Base-by-base conservation (phyloP, 257 asterid species). In the Solanum habrochaites region DNA sequence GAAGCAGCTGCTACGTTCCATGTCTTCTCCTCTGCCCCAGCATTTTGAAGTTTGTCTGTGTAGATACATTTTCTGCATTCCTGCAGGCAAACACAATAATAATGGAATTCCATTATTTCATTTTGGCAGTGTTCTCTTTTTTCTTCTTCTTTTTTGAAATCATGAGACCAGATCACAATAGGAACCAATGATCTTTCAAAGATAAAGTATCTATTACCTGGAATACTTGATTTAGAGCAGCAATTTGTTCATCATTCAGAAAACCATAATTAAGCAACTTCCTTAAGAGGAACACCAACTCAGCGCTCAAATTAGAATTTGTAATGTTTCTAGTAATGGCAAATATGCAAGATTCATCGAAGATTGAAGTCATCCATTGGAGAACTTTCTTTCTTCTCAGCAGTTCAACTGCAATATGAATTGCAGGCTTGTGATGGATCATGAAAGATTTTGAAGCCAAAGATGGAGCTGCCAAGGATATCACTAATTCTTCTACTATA, bases 401-500 rank as follows among this genome's bases (percentile, higher is more conserved):
- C 92, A 97, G 89, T 73, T 96, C 93, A 69, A 90, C 91, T 16
- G 97, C 96, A 74, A 95, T 89, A 88, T 87, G 91, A 85, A 93
- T 71, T 69, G 95, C 94, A 8, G 99, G 98, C 89, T 90, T 94
- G 90, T 92, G 95, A 89, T 94, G 91, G 66, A 90, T 85, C 89
- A 64, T 85, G 87, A 90, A 90, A 39, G 90, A 83, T 85, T 90
- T 91, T 75, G 96, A 90, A 13, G 95, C 91, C 86, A 93, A 52
- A 86, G 89, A 89, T 74, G 99, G 95, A 87, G 93, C 89, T 29
- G 93, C 93, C 88, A 97, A 89, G 60, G 94, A 93, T 94, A 94
- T 91, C 71, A 91, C 97, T 80, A 97, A 90, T 92, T 97, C 98
- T 89, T 97, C 99, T 89, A 95, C 92, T 67, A 97, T 93, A 92